phyloP scores from a whole-genome alignment of 495 filamentous ascomycete species.

The Neurospora sp. region DNA sequence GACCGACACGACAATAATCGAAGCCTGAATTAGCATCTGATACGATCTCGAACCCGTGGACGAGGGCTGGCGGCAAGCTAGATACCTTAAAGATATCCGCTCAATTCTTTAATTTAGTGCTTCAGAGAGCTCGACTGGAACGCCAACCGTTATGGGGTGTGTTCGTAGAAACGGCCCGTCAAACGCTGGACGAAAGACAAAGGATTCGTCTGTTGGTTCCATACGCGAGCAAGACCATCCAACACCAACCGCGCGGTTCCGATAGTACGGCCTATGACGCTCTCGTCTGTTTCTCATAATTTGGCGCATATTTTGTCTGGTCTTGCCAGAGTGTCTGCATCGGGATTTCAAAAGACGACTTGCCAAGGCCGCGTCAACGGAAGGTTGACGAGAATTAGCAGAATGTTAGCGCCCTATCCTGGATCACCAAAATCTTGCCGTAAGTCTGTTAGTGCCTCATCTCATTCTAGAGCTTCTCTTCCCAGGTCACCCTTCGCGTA shows the following conservation, averaged over 20 bases:
- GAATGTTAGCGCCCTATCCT: not conserved
- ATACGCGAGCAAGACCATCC: not conserved
- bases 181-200: not conserved
- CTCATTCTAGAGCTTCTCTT: not conserved
- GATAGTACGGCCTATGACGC: not conserved
- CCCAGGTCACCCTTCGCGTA: not conserved
- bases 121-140: not conserved
- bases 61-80: not conserved
- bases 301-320: not conserved
- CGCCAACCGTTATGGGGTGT: not conserved
- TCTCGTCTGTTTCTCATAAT: not conserved
- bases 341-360: not conserved
- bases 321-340: not conserved
- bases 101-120: not conserved
- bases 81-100: too few species aligned
- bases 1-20: rapidly evolving
- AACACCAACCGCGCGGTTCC: not conserved
- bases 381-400: not conserved
- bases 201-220: not conserved
- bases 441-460: not conserved
- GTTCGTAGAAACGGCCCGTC: not conserved
- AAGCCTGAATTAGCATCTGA: not conserved
- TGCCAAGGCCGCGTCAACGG: not conserved
- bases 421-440: not conserved
- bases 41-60: not conserved